Conservation (phyloP, 1,284 basidiomycete genomes). For the Cerioporus squamosus region DNA sequence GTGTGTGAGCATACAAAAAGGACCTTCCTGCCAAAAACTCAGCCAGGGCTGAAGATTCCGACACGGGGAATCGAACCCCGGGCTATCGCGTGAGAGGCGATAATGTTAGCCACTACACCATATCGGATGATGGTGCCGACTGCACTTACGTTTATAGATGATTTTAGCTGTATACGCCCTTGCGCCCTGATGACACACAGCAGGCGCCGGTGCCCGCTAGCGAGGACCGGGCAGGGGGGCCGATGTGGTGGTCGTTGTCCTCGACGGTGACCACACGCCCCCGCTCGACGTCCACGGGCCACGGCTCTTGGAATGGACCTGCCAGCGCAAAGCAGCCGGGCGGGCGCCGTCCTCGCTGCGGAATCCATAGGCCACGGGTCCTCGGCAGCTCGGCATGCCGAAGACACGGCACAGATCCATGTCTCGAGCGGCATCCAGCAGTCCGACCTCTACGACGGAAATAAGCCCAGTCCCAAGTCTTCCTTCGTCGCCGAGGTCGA, state of each 20-base stretch:
- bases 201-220: neutral
- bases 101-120: slow-evolving; percentile 25
- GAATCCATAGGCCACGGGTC: slow-evolving; percentile 18
- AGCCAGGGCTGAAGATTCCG: slow-evolving; percentile 5
- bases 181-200: neutral
- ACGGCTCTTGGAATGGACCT: slow-evolving; percentile 10
- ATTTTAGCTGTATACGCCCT: neutral
- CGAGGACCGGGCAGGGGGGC: slow-evolving; percentile 2
- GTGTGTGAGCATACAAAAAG: too few relatives aligned
- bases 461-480: slow-evolving; percentile 19
- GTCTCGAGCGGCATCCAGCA: slow-evolving; percentile 17
- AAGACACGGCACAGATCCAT: slow-evolving; percentile 17
- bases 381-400: slow-evolving; percentile 27
- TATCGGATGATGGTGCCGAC: slow-evolving; percentile 6
- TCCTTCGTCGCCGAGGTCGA: slow-evolving; percentile 18
- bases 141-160: too few relatives aligned
- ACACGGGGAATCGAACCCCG: slow-evolving; percentile 25
- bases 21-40: too few relatives aligned
- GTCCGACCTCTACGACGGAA: slow-evolving; percentile 13
- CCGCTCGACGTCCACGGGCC: neutral
- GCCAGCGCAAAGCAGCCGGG: slow-evolving; percentile 18
- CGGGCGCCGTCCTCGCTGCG: slow-evolving; percentile 22
- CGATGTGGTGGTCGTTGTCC: slow-evolving; percentile 3
- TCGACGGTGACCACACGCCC: slow-evolving; percentile 3
- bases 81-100: slow-evolving; percentile 25